Base-by-base conservation (phyloP, 2,329 filamentous ascomycete genomes). In the Graphilbum fragrans region DNA sequence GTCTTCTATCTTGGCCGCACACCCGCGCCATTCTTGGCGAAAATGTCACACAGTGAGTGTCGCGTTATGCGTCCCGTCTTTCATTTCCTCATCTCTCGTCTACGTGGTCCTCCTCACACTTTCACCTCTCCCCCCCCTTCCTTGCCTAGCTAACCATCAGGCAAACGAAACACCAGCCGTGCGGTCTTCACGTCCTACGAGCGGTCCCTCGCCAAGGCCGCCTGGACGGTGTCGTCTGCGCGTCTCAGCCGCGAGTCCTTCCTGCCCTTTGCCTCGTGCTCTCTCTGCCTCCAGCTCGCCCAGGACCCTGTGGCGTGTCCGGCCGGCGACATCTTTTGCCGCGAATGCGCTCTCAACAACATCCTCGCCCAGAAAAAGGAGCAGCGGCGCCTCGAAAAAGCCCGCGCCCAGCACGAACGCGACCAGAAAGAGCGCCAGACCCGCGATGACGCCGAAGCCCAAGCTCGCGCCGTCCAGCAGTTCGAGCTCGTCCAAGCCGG, bases 181-280 rank as follows among this genome's bases (percentile, higher is more conserved):
- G 80, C 87, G 34, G 87, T 95, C 62, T 96, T 96, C 69, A 96
- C 92, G 27, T 80, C 86, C 20, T 79, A 95, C 64, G 92, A 96
- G 65, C 81, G 92, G 50, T 74, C 75, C 39, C 74, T 90, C 38
- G 82, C 94, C 45, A 86, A 87, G 54, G 74, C 76, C 17, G 77
- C 79, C 51, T 96, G 92, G 87, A 78, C 81, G 51, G 77, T 81
- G 9, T 84, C 81, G 50, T 78, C 82, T 39, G 86, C 87, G n/a
- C 83, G 86, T 40, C 77, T 96, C 27, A 80, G 75, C 19, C 82
- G 90, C 55, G 92, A 96, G 57, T 92, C 85, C 42, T 96, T 94
- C 60, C 77, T 96, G 11, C 81, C 86, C 5, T 94, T 96, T 58
- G 86, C 82, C 41, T 86, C 82, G 19, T 98, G 90, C 65, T 77